Conservation (phyloP, 768 basidiomycete genomes). For the Dictyophora rubrovolvata region DNA sequence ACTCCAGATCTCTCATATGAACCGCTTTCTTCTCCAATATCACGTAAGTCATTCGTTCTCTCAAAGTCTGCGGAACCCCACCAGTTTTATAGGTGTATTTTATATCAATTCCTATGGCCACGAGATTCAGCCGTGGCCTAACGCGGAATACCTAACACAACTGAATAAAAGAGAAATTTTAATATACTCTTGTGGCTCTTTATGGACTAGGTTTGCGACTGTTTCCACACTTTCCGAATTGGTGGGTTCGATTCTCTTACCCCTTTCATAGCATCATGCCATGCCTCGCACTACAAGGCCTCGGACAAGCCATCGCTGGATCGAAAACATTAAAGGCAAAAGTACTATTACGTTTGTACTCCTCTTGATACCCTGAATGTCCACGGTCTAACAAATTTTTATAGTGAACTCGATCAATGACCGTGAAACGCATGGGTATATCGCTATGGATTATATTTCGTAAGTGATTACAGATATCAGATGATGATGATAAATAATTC, state of each 20-base stretch:
- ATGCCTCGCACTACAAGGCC: conserved; percentile 75
- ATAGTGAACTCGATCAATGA: conserved; percentile 84
- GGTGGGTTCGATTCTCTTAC: neutral
- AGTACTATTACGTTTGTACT: conserved; percentile 64
- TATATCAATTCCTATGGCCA: conserved; percentile 89
- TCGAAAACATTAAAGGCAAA: conserved; percentile 68
- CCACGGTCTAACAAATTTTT: neutral
- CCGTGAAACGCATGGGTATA: conserved; percentile 80
- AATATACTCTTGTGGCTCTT: conserved; percentile 87
- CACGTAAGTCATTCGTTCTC: conserved; percentile 33
- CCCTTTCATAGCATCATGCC: conserved; percentile 62
- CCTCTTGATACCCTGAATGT: conserved; percentile 7
- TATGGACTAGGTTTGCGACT: conserved; percentile 74
- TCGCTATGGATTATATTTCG: conserved; percentile 76
- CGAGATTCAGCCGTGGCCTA: conserved; percentile 86
- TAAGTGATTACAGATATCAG: conserved; percentile 22
- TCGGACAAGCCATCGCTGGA: conserved; percentile 66
- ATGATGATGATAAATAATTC: neutral
- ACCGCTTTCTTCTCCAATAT: conserved; percentile 49
- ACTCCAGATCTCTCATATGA: conserved; percentile 38
- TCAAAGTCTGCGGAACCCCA: neutral
- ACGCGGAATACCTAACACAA: conserved; percentile 63
- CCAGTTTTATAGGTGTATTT: conserved; percentile 44
- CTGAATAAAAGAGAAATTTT: conserved; percentile 54
- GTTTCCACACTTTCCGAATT: neutral